Evolutionary conservation across 495 filamentous ascomycete genomes (phyloP).

Genomic region (Articulospora tetracladia): DNA sequence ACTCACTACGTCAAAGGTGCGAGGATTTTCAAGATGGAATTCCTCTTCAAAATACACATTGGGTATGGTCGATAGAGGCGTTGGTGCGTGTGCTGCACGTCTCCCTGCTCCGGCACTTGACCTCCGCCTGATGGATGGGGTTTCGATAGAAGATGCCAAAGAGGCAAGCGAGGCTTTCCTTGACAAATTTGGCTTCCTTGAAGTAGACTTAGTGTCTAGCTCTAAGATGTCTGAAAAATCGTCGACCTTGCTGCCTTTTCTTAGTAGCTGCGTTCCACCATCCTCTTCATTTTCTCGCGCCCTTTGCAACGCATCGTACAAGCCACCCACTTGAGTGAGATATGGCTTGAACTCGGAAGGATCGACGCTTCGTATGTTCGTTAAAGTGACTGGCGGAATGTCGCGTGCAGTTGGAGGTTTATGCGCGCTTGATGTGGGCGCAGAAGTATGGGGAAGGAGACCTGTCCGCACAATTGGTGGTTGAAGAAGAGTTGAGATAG

Average conservation of each 20-base stretch:
- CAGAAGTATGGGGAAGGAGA: slow-evolving; percentile 67
- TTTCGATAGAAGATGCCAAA: slow-evolving; percentile 47
- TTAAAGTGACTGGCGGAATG: slow-evolving; percentile 90
- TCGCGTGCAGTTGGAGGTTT: slow-evolving; percentile 85
- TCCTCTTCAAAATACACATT: slow-evolving; percentile 91
- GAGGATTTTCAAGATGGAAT: slow-evolving; percentile 93
- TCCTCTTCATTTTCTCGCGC: slow-evolving; percentile 67
- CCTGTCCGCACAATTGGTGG: slow-evolving; percentile 87
- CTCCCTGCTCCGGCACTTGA: slow-evolving; percentile 48
- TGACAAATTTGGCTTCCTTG: slow-evolving; percentile 36
- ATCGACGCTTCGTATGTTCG: slow-evolving; percentile 84
- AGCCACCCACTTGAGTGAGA: slow-evolving; percentile 70
- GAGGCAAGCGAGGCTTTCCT: slow-evolving; percentile 40
- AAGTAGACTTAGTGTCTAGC: slow-evolving; percentile 36
- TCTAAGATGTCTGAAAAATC: slow-evolving; percentile 45
- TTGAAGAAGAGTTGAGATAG: slow-evolving; percentile 91
- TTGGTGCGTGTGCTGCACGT: slow-evolving; percentile 57
- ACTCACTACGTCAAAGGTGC: slow-evolving; percentile 95
- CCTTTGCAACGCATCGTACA: slow-evolving; percentile 80
- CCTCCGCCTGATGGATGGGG: slow-evolving; percentile 38
- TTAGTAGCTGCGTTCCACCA: slow-evolving; percentile 37
- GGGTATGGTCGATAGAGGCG: slow-evolving; percentile 89
- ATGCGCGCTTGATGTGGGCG: slow-evolving; percentile 61
- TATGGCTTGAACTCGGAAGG: slow-evolving; percentile 77
- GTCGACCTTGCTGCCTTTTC: slow-evolving; percentile 42